Percentiles rank a stretch among this genome's conserved stretches.
Evolutionary conservation across 2,329 filamentous ascomycete species (phyloP).

Genomic region (Dothistroma pini): DNA sequence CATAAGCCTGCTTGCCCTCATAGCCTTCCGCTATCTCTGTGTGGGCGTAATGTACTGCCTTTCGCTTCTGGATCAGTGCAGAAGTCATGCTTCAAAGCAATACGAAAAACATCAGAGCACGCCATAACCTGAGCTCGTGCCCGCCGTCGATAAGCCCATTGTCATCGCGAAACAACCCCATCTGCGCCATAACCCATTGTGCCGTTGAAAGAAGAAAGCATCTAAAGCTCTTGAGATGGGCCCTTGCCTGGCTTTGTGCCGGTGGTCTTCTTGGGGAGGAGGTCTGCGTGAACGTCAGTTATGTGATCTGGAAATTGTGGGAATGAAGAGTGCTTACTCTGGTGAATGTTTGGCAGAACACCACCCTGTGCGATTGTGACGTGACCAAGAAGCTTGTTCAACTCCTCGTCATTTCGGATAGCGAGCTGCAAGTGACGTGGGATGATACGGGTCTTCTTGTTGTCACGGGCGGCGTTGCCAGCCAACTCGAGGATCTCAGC

Average conservation of each 20-base stretch:
- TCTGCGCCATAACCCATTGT: slow-evolving; percentile 32
- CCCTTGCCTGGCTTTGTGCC: slow-evolving; percentile 77
- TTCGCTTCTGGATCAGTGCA: slow-evolving; percentile 25
- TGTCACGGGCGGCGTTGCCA: slow-evolving; percentile 97
- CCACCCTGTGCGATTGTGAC: slow-evolving; percentile 96
- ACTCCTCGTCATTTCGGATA: slow-evolving; percentile 93
- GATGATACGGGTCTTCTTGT: slow-evolving; percentile 99
- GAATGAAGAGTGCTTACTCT: slow-evolving; percentile 62
- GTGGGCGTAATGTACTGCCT: slow-evolving; percentile 29
- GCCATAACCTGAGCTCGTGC: slow-evolving; percentile 31
- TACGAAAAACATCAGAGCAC: slow-evolving; percentile 23
- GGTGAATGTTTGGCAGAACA: slow-evolving; percentile 96
- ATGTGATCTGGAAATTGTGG: slow-evolving; percentile 3
- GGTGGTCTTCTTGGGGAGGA: slow-evolving; percentile 96
- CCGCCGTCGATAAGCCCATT: slow-evolving; percentile 35
- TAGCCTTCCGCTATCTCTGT: slow-evolving; percentile 18
- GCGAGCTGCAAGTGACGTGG: slow-evolving; percentile 96
- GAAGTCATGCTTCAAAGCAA: slow-evolving; percentile 24
- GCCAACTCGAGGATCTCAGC: slow-evolving; percentile 97
- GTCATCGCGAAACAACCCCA: slow-evolving; percentile 34
- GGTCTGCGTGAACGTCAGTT: slow-evolving; percentile 61
- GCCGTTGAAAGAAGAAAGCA: slow-evolving; percentile 26
- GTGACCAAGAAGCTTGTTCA: slow-evolving; percentile 97
- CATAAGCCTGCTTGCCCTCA: slow-evolving; percentile 25
- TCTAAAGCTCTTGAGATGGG: slow-evolving; percentile 90